Percentiles rank a stretch among this genome's conserved stretches.
These are phyloP conservation scores for Pythium aphanidermatum DNA, from an alignment of 352 stramenopile genomes.

Conservation along the genomic window DNA sequence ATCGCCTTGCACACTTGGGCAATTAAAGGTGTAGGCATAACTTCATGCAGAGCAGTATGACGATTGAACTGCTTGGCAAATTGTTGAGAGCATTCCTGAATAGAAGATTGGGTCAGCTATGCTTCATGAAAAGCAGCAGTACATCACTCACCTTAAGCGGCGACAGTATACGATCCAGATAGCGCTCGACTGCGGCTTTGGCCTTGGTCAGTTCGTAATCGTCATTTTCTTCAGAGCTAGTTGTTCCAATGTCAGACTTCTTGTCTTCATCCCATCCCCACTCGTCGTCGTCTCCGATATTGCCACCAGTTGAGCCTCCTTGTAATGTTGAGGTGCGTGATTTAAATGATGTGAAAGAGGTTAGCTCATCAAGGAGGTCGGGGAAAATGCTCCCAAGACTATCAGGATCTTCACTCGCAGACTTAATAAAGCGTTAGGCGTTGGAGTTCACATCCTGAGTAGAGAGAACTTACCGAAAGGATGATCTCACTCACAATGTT, in stretches of 20 bases:
- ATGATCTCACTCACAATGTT: slow-evolving; percentile 41
- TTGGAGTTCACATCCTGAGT: no score
- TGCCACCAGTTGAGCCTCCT: no score
- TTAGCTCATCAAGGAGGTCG: slow-evolving; percentile 1
- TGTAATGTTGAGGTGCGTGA: not conserved
- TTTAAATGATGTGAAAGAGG: not conserved
- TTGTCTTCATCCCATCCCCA: slow-evolving; percentile 56
- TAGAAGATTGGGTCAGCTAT: no score
- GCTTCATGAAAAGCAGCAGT: no score
- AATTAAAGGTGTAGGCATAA: slow-evolving; percentile 30
- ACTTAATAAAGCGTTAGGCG: no score
- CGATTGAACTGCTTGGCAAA: slow-evolving; percentile 37
- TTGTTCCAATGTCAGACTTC: not conserved
- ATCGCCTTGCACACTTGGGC: slow-evolving; percentile 41
- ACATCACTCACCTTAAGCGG: slow-evolving; percentile 38
- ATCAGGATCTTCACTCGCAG: not conserved
- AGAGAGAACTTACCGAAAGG: slow-evolving; percentile 31
- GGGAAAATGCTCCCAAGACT: slow-evolving; percentile 1
- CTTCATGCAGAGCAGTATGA: no score
- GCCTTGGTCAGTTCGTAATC: slow-evolving; percentile 25
- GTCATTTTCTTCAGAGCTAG: slow-evolving; percentile 6
- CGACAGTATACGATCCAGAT: slow-evolving; percentile 32
- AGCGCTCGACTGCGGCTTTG: slow-evolving; percentile 32
- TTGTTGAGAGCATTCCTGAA: slow-evolving; percentile 60
- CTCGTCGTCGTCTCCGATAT: slow-evolving; percentile 32